A percentile compares a stretch with the other conserved stretches of the same genome.
These are phyloP conservation scores for Boletellus ananas DNA, from an alignment of 768 basidiomycete genomes.

Conservation along the genomic window DNA sequence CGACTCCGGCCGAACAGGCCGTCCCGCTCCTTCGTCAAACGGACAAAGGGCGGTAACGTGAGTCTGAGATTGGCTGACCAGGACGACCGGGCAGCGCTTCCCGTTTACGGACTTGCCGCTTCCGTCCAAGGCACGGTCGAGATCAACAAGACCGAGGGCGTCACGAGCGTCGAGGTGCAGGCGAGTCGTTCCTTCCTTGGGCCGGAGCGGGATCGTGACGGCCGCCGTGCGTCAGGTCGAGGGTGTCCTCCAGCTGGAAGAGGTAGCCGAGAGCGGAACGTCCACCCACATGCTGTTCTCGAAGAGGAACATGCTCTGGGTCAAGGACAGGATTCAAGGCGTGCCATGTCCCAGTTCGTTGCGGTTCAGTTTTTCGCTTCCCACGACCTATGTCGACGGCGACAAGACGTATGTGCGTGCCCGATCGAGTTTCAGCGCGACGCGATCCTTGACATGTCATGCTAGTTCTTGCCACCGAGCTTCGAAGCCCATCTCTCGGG, in stretches of 20 bases:
- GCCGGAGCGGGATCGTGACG: background rate
- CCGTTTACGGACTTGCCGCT: slow-evolving; percentile 52
- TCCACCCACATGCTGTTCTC: slow-evolving; percentile 49
- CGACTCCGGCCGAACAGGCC: slow-evolving; percentile 36
- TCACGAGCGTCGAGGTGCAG: slow-evolving; percentile 63
- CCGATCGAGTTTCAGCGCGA: background rate
- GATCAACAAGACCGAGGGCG: slow-evolving; percentile 49
- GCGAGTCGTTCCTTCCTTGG: slow-evolving; percentile 29
- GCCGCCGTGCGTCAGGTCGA: slow-evolving; percentile 44
- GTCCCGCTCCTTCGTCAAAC: slow-evolving; percentile 53
- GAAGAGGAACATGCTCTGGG: slow-evolving; percentile 55
- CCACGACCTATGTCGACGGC: slow-evolving; percentile 53
- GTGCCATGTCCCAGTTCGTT: slow-evolving; percentile 49
- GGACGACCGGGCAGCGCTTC: slow-evolving; percentile 46
- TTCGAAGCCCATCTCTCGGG: slow-evolving; percentile 65
- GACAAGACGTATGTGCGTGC: slow-evolving; percentile 55
- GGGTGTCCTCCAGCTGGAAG: slow-evolving; percentile 54
- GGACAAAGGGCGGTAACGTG: slow-evolving; percentile 50
- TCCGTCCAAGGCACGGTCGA: slow-evolving; percentile 55
- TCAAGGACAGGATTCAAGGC: slow-evolving; percentile 39
- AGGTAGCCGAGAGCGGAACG: slow-evolving; percentile 66
- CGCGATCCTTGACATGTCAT: slow-evolving; percentile 2
- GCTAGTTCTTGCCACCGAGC: slow-evolving; percentile 66
- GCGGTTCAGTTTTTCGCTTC: slow-evolving; percentile 54
- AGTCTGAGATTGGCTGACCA: slow-evolving; percentile 52